phyloP scores from a whole-genome alignment of 2,329 filamentous ascomycete species.

The Apiospora hydei region DNA sequence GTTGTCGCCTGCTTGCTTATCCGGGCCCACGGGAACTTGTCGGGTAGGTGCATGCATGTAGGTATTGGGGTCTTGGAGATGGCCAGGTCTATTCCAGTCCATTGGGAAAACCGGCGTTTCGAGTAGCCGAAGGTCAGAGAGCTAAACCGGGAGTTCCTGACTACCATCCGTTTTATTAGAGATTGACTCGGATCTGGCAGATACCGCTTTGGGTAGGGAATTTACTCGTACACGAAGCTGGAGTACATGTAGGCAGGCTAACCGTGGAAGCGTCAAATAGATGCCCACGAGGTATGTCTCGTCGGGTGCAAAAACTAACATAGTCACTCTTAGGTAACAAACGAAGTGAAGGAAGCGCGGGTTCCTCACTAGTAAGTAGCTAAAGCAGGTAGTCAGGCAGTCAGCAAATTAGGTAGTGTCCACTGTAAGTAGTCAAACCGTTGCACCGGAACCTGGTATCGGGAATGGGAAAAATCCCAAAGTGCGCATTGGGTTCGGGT shows the following conservation, averaged over 20 bases:
- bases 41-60: too few species aligned
- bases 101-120: background rate
- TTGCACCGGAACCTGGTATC: background rate
- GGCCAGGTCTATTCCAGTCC: background rate
- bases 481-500: background rate
- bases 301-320: background rate
- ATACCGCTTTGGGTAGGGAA: slow-evolving; percentile 2
- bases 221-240: background rate
- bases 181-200: slow-evolving; percentile 12
- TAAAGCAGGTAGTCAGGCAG: background rate
- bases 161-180: background rate
- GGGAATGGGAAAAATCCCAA: too few species aligned
- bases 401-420: background rate
- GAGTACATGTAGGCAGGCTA: slow-evolving; percentile 26
- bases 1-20: background rate
- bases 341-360: background rate
- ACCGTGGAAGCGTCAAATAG: background rate
- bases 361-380: background rate
- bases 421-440: slow-evolving; percentile 4
- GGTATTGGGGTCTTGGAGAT: background rate
- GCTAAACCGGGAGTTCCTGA: background rate
- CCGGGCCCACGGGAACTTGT: background rate
- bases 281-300: background rate
- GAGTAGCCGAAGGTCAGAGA: background rate
- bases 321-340: background rate